These are phyloP conservation scores for Saccharomycopsis sp. DNA, from an alignment of 805 yeast genomes.

Conservation along the genomic window DNA sequence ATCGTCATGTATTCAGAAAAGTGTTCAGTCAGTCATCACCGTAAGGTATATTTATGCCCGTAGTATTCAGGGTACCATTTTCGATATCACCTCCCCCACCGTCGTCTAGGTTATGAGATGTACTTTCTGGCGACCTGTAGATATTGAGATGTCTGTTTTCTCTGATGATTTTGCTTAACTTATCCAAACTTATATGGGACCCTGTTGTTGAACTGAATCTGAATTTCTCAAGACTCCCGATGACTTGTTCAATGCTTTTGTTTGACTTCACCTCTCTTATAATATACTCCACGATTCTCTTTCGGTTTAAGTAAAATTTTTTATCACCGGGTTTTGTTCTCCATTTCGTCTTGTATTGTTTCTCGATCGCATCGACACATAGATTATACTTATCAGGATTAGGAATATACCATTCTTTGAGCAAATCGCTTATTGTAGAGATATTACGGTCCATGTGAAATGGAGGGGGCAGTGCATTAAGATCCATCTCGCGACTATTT, in stretches of 20 bases:
- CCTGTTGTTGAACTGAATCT: slow-evolving; percentile 10
- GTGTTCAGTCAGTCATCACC: not conserved
- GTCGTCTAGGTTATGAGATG: not conserved
- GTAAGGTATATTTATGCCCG: not conserved
- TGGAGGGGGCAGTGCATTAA: slow-evolving; percentile 6
- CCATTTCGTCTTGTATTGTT: slow-evolving; percentile 11
- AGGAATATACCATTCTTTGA: slow-evolving; percentile 16
- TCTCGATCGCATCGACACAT: slow-evolving; percentile 10
- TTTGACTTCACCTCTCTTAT: slow-evolving; percentile 4
- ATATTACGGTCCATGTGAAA: slow-evolving; percentile 17
- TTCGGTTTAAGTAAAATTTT: slow-evolving; percentile 11
- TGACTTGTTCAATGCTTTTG: slow-evolving; percentile 1
- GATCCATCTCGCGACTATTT: not conserved
- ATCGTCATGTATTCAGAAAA: not conserved
- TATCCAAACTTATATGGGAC: slow-evolving; percentile 13
- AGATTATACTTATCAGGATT: slow-evolving; percentile 9
- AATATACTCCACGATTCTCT: slow-evolving; percentile 11
- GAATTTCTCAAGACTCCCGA: slow-evolving; percentile 8
- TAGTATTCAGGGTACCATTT: not conserved
- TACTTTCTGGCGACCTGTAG: not conserved
- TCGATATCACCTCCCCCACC: not conserved
- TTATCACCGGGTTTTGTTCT: slow-evolving; percentile 14
- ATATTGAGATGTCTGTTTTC: not conserved
- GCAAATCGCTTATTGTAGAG: slow-evolving; percentile 4
- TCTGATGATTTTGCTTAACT: slow-evolving; percentile 12